A percentile compares a stretch with the other conserved stretches of the same genome.
Conservation (phyloP, 306 rosid genomes). For the Acacia acuminata region DNA sequence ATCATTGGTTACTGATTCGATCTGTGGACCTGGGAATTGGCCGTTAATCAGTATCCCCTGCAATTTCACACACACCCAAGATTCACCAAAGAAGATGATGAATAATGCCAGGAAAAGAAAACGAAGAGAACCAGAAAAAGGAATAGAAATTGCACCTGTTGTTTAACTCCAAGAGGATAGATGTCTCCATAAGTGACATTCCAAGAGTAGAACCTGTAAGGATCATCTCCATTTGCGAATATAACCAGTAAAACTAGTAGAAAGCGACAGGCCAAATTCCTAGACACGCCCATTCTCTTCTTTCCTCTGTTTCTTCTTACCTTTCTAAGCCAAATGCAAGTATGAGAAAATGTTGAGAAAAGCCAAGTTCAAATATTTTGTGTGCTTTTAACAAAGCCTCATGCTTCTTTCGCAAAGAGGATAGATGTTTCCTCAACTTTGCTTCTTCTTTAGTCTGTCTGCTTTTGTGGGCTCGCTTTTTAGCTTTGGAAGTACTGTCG, state of each 20-base stretch:
- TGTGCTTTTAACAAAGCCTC: not conserved
- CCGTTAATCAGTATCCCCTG: conserved; percentile 93
- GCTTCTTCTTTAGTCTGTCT: not conserved
- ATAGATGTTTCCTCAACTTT: not conserved
- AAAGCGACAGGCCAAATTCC: conserved; percentile 35
- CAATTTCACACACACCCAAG: conserved; percentile 24
- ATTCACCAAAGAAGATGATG: not conserved
- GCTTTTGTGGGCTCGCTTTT: not conserved
- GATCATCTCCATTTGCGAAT: conserved; percentile 65
- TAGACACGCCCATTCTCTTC: conserved; percentile 46
- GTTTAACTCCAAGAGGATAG: conserved; percentile 84
- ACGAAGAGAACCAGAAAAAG: not conserved
- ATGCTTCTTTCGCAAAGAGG: conserved; percentile 32
- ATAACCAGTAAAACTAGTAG: conserved; percentile 44
- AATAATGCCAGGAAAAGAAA: not conserved
- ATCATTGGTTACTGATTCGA: conserved; percentile 80
- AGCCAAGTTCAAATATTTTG: not conserved
- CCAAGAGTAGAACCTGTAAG: conserved; percentile 78
- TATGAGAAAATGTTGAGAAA: conserved; percentile 17
- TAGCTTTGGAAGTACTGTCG: conserved; percentile 34
- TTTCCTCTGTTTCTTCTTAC: conserved; percentile 5
- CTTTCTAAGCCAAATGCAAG: conserved; percentile 10
- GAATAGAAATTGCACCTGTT: conserved; percentile 46
- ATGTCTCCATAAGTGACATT: conserved; percentile 86
- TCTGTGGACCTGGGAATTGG: conserved; percentile 91